Base-by-base conservation (phyloP, 2,329 filamentous ascomycete genomes). In the Rachicladosporium sp. region DNA sequence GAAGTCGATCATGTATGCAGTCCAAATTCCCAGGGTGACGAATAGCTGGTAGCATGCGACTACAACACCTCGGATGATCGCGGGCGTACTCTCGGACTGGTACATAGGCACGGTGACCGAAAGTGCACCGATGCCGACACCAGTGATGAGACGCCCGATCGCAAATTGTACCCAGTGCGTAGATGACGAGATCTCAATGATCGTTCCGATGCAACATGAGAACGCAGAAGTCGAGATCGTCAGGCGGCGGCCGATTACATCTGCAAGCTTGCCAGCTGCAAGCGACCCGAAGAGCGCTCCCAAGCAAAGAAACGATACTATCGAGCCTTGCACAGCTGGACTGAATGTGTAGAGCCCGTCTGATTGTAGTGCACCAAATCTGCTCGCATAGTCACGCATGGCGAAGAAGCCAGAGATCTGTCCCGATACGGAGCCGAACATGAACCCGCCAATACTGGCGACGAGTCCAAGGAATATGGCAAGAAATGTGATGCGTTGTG, bases 51-150 rank as follows among this genome's bases (percentile, higher is more conserved):
- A 66, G 4, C 58, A 62, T 10, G 62, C 58, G 11, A 80, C 73
- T 32, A 81, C 70, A 29, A 73, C 70, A 49, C 76, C 77, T 48
- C 77, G 73, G 44, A 80, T 77, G 50, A 75, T 68, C 11, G 69
- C 67, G 3, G 78, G 78, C 2, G 73, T 68, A 38, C 68, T 75
- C 53, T 82, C 78, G 31, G 73, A 73, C 58, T 81, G 76, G 58
- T 76, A 80, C 68, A 81, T 76, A 42, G 78, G 77, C 2, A 80
- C 75, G 30, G 74, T 67, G 29, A 80, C 72, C 6, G 60, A 64
- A 11, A 67, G 53, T n/a, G 58, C 56, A 29, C 64, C 64, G 30
- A 67, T 60, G 33, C 64, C 64, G 6, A 67, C 45, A 49, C 64
- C 64, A 34, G 61, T 60, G 19, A 66, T 53, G 30, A 64, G 55